Base-by-base conservation (phyloP, 768 basidiomycete species). In the Phallus indusiatus region DNA sequence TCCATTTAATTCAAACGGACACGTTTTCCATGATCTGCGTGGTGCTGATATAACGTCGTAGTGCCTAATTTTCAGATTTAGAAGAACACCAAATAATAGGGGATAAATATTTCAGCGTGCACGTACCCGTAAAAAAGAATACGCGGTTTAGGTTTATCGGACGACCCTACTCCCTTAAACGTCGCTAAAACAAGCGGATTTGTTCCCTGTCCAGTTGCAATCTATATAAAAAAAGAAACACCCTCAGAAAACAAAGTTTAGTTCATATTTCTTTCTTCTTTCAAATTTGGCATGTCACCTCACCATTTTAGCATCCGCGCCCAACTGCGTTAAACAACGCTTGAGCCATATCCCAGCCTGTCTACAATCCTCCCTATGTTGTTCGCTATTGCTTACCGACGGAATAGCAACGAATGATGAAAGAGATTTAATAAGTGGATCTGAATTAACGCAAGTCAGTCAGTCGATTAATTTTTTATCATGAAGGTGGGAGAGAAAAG, bases 41-140 rank as follows among this genome's bases (percentile, higher is more conserved):
- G 82, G 83, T 0, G 94, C 92, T 0, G 86, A 76, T 53, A 98
- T 90, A n/a, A 98, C 91, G 65, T 98, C 96, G 73, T 98, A 99
- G 69, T 99, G 96, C 1, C 91, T 91, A 52, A 2, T 20, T 9
- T 51, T 59, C n/a, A 59, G 17, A 34, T 33, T 49, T 22, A 24
- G 9, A 42, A 22, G 33, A 60, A 42, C 22, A 18, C n/a, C n/a
- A 56, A 16, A 16, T 5, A 10, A 54, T 53, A 20, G 35, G 42
- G 11, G 37, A 28, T 28, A 28, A 3, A 7, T 28, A 3, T 37
- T 57, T 34, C n/a, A 28, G 24, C 21, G 64, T 77, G 22, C 66
- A 89, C 85, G 22, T 65, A 89, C 85, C 94, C 95, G 64, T 98
- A 99, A 71, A 95, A 94, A 12, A 97, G 74, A 2, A 98, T 78